Evolutionary conservation across 2,329 filamentous ascomycete species (phyloP).

Genomic region (Venturia nashicola): DNA sequence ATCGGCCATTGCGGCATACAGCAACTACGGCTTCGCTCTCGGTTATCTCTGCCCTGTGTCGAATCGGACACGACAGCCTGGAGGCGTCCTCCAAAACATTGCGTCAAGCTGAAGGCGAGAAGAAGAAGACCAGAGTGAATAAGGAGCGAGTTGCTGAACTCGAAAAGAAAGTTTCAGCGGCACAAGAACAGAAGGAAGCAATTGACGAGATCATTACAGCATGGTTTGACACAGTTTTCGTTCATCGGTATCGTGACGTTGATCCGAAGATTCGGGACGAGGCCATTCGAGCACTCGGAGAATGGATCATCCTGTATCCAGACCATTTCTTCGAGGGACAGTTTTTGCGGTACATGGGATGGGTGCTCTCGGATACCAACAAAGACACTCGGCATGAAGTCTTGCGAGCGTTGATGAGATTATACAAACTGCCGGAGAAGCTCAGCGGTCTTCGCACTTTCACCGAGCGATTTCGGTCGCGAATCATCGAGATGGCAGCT

Average conservation of each 20-base stretch:
- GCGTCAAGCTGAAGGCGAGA: conserved; percentile 67
- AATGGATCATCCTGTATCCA: conserved; percentile 77
- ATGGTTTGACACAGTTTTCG: conserved; percentile 84
- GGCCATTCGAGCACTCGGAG: conserved; percentile 73
- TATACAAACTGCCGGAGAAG: conserved; percentile 72
- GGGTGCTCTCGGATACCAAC: conserved; percentile 79
- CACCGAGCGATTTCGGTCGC: conserved; percentile 77
- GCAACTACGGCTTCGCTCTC: conserved; percentile 74
- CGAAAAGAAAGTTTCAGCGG: conserved; percentile 58
- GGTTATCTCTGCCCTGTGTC: conserved; percentile 66
- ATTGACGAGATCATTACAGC: conserved; percentile 66
- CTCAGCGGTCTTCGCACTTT: conserved; percentile 71
- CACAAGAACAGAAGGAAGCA: conserved; percentile 54
- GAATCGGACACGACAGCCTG: conserved; percentile 58
- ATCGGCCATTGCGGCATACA: conserved; percentile 87
- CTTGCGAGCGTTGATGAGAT: conserved; percentile 64
- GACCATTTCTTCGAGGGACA: conserved; percentile 82
- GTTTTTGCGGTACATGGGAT: conserved; percentile 87
- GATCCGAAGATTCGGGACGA: conserved; percentile 82
- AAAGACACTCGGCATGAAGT: conserved; percentile 71
- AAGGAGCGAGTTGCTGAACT: conserved; percentile 66
- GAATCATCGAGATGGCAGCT: conserved; percentile 86
- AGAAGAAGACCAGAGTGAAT: conserved; percentile 60
- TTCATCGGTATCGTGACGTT: conserved; percentile 90
- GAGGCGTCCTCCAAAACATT: conserved; percentile 62